phyloP scores from a whole-genome alignment of 225 moss, liverwort and hornwort genomes.

The Antitrichia curtipendula region DNA sequence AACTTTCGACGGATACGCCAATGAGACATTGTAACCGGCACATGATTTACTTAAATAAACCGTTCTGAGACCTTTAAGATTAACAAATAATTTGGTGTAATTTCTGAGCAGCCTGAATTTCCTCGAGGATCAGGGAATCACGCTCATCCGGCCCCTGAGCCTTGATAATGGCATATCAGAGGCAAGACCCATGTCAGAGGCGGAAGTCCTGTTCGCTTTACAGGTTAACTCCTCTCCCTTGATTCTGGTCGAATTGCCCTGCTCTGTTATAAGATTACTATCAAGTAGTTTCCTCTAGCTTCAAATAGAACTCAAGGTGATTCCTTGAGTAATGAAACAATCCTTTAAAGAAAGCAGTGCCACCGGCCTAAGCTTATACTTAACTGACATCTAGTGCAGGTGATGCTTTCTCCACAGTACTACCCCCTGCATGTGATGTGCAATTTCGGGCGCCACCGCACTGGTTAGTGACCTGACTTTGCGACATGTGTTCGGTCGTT shows the following conservation, averaged over 20 bases:
- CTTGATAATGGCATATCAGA: slow-evolving; percentile 49
- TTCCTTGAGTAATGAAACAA: neutral
- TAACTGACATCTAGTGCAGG: neutral
- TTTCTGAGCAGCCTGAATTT: slow-evolving; percentile 62
- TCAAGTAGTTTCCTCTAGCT: neutral
- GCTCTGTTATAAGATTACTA: neutral
- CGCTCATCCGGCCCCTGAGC: slow-evolving; percentile 51
- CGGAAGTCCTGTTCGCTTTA: slow-evolving; percentile 76
- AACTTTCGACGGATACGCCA: neutral
- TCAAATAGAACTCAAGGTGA: neutral
- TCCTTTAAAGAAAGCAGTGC: neutral
- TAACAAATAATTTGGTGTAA: neutral
- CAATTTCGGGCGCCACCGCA: slow-evolving; percentile 84
- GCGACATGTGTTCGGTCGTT: neutral
- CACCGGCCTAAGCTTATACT: neutral
- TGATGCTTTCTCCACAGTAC: slow-evolving; percentile 71
- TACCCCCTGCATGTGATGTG: slow-evolving; percentile 98
- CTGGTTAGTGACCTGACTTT: slow-evolving; percentile 33
- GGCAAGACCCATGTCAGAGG: slow-evolving; percentile 74
- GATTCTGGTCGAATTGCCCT: neutral
- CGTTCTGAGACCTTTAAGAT: neutral
- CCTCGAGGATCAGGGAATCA: slow-evolving; percentile 80
- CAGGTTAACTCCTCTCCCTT: slow-evolving; percentile 30
- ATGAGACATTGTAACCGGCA: neutral
- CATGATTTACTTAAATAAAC: neutral